These are phyloP conservation scores for Cladosporium sp. DNA, from an alignment of 2,329 filamentous ascomycete species.

Conservation along the genomic window DNA sequence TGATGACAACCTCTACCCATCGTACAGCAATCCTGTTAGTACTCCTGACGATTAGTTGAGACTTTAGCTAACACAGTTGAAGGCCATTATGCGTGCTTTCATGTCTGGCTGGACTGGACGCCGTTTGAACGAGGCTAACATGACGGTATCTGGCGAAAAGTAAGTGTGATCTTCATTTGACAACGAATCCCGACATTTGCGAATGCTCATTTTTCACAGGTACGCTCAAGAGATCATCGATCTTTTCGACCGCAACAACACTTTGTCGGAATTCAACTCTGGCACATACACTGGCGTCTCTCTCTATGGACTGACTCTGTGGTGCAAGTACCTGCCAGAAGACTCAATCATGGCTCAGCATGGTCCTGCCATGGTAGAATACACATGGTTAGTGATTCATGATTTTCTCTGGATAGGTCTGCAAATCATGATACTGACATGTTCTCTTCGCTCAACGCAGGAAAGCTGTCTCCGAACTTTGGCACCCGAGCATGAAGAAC, in stretches of 20 bases:
- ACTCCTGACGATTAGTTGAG: not conserved
- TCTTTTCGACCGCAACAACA: slow-evolving; percentile 57
- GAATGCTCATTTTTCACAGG: not conserved
- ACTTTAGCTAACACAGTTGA: not conserved
- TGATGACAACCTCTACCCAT: slow-evolving; percentile 62
- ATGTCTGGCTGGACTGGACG: slow-evolving; percentile 60
- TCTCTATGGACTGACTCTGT: slow-evolving; percentile 59
- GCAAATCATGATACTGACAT: not conserved
- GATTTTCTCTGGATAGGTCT: not conserved
- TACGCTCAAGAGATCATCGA: slow-evolving; percentile 57
- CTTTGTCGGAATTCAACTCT: slow-evolving; percentile 63
- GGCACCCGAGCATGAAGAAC: slow-evolving; percentile 60
- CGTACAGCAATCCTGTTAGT: slow-evolving; percentile 56
- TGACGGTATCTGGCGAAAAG: slow-evolving; percentile 58
- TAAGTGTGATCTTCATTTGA: slow-evolving; percentile 26
- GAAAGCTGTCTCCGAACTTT: slow-evolving; percentile 52
- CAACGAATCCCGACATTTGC: not conserved
- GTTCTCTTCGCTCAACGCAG: not conserved
- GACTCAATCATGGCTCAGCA: slow-evolving; percentile 56
- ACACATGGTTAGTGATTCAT: slow-evolving; percentile 48
- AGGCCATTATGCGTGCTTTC: slow-evolving; percentile 63
- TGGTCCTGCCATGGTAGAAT: slow-evolving; percentile 52
- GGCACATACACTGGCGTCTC: slow-evolving; percentile 65
- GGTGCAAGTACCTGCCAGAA: slow-evolving; percentile 59
- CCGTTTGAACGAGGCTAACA: slow-evolving; percentile 56